These are phyloP conservation scores for Geranium rotundifolium DNA, from an alignment of 345 rosid genomes.

Conservation along the genomic window DNA sequence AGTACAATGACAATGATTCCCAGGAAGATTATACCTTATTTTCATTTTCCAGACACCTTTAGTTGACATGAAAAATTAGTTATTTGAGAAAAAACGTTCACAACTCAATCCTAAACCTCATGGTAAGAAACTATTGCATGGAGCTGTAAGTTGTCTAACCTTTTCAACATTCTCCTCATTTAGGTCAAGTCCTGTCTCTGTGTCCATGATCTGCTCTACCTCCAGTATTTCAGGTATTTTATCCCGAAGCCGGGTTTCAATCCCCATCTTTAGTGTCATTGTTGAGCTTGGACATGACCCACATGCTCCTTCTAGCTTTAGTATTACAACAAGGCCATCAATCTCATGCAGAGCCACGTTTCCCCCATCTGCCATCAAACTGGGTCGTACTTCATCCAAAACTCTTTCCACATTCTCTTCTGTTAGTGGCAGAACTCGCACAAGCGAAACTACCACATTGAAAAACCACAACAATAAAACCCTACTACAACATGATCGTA, in stretches of 20 bases:
- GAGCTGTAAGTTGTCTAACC: conserved; percentile 24
- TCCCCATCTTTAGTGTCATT: conserved; percentile 91
- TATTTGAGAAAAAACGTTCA: no score
- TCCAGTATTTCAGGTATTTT: conserved; percentile 83
- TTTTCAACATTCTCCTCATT: conserved; percentile 69
- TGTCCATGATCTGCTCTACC: conserved; percentile 79
- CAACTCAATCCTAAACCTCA: not conserved
- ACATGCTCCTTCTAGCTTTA: conserved; percentile 91
- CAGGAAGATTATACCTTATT: not conserved
- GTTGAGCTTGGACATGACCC: conserved; percentile 97
- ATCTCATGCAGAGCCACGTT: conserved; percentile 90
- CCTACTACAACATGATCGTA: not conserved
- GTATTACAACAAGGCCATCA: conserved; percentile 83
- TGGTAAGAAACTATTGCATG: not conserved
- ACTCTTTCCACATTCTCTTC: conserved; percentile 92
- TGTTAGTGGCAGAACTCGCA: conserved; percentile 61
- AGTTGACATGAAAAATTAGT: no score
- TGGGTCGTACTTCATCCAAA: conserved; percentile 71
- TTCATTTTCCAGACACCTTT: not conserved
- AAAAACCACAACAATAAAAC: conserved; percentile 8
- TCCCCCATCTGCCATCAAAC: conserved; percentile 93
- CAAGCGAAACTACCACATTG: conserved; percentile 30
- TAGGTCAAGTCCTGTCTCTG: conserved; percentile 70
- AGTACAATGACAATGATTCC: not conserved
- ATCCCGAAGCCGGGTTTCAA: conserved; percentile 74